phyloP scores from a whole-genome alignment of 140 eudicot genomes.

The Erigeron philadelphicus region DNA sequence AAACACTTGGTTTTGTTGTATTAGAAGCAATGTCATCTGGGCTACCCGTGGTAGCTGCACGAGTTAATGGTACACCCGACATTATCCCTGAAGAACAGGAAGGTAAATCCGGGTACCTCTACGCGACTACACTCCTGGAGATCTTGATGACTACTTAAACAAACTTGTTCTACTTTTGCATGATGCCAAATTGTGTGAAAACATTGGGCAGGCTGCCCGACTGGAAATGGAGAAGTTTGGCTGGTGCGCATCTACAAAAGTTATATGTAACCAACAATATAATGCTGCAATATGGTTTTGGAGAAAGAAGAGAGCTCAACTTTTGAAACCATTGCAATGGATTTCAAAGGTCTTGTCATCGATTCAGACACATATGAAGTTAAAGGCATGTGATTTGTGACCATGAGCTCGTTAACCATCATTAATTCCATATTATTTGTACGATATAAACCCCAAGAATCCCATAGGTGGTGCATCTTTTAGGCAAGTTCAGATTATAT shows the following conservation, averaged over 20 bases:
- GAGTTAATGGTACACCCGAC: slow-evolving; percentile 97
- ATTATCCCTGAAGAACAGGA: slow-evolving; percentile 82
- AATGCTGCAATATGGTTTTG: slow-evolving; percentile 97
- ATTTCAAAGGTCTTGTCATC: slow-evolving; percentile 34
- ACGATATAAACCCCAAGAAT: slow-evolving; percentile 18
- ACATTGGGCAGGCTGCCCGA: slow-evolving; percentile 82
- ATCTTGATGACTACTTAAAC: slow-evolving; percentile 77
- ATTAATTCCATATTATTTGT: slow-evolving; percentile 25
- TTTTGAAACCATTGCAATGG: slow-evolving; percentile 76
- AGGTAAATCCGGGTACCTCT: slow-evolving; percentile 78
- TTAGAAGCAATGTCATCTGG: slow-evolving; percentile 99
- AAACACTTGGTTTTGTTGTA: slow-evolving; percentile 89
- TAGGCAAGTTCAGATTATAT: neutral
- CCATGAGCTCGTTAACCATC: slow-evolving; percentile 5
- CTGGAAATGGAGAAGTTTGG: slow-evolving; percentile 89
- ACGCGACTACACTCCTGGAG: slow-evolving; percentile 84
- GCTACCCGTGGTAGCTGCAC: slow-evolving; percentile 86
- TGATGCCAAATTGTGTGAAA: slow-evolving; percentile 48
- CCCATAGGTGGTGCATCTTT: slow-evolving; percentile 7
- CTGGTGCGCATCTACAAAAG: slow-evolving; percentile 87
- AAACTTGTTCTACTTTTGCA: slow-evolving; percentile 65
- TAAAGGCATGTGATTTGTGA: slow-evolving; percentile 38
- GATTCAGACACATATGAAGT: slow-evolving; percentile 32
- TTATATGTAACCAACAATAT: slow-evolving; percentile 78
- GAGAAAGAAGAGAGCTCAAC: slow-evolving; percentile 70